These are phyloP conservation scores for Verticillium longisporum DNA, from an alignment of 2,329 filamentous ascomycete species.

Conservation along the genomic window DNA sequence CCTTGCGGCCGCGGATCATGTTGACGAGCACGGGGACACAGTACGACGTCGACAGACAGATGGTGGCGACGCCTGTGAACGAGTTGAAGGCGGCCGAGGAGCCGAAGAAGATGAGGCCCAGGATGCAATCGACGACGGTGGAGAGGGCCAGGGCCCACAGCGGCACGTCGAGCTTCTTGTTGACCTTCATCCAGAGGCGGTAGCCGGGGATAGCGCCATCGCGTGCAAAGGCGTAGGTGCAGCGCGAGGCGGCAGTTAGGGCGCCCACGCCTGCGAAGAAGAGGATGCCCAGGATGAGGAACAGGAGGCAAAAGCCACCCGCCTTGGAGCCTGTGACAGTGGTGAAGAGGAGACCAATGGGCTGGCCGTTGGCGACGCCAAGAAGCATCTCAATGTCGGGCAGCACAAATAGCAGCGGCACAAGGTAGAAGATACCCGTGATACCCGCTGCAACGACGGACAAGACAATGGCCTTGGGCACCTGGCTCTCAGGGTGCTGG, in stretches of 20 bases:
- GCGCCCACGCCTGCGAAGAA: constrained; percentile 72
- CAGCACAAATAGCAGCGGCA: constrained; percentile 70
- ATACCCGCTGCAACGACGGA: constrained; percentile 61
- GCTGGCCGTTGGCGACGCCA: constrained; percentile 62
- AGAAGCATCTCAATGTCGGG: constrained; percentile 60
- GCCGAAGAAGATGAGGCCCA: constrained; percentile 75
- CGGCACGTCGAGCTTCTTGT: constrained; percentile 60
- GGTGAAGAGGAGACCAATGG: constrained; percentile 71
- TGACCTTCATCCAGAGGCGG: constrained; percentile 58
- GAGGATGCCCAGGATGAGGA: constrained; percentile 69
- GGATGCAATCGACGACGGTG: constrained; percentile 59
- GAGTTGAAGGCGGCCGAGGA: constrained; percentile 71
- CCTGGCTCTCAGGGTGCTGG: constrained; percentile 60
- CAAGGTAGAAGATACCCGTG: constrained; percentile 60
- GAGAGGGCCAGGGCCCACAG: constrained; percentile 64
- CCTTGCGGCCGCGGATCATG: constrained; percentile 57
- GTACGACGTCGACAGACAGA: constrained; percentile 70
- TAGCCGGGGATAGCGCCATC: constrained; percentile 70
- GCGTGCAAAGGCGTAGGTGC: constrained; percentile 69
- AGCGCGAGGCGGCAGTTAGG: constrained; percentile 66
- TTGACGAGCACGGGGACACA: constrained; percentile 69
- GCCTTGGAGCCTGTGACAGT: constrained; percentile 64
- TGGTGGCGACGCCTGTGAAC: constrained; percentile 74
- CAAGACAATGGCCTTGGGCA: constrained; percentile 64
- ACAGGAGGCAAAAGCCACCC: constrained; percentile 69